Conservation (phyloP, 1,284 basidiomycete species). For the Pholiota adiposa region DNA sequence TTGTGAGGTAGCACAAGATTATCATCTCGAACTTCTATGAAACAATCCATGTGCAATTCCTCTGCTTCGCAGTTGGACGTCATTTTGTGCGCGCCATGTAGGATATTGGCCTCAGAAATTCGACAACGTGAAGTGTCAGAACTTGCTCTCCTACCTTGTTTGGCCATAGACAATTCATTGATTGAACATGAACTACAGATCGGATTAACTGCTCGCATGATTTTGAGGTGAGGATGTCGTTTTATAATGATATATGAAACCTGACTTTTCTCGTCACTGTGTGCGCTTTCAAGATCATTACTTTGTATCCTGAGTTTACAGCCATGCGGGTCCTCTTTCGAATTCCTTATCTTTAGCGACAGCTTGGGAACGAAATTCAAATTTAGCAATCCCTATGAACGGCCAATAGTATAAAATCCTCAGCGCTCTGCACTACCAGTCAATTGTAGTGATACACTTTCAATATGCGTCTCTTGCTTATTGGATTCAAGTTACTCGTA, state of each 20-base stretch:
- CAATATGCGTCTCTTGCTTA: slow-evolving; percentile 16
- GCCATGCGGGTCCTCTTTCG: slow-evolving; percentile 17
- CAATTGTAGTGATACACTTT: background rate
- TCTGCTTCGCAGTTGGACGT: background rate
- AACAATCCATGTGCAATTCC: background rate
- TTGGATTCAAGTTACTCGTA: slow-evolving; percentile 12
- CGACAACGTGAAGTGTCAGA: background rate
- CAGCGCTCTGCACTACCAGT: background rate
- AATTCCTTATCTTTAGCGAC: slow-evolving; percentile 15
- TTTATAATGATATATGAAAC: background rate
- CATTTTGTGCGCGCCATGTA: background rate
- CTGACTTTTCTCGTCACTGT: background rate
- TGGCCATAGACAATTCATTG: background rate
- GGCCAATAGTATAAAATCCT: slow-evolving; percentile 12
- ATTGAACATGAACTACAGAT: background rate
- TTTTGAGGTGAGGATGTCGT: background rate
- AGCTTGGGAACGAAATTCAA: slow-evolving; percentile 15
- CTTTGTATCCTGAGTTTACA: background rate
- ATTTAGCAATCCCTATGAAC: slow-evolving; percentile 12
- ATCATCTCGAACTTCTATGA: background rate
- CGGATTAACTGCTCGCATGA: background rate
- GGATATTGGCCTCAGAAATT: background rate
- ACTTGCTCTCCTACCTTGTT: background rate
- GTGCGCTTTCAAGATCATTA: background rate
- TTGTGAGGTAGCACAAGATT: background rate